A percentile compares a stretch with the other conserved stretches of the same genome.
These are phyloP conservation scores for Cicer yamashitae DNA, from an alignment of 306 rosid genomes.

Conservation along the genomic window DNA sequence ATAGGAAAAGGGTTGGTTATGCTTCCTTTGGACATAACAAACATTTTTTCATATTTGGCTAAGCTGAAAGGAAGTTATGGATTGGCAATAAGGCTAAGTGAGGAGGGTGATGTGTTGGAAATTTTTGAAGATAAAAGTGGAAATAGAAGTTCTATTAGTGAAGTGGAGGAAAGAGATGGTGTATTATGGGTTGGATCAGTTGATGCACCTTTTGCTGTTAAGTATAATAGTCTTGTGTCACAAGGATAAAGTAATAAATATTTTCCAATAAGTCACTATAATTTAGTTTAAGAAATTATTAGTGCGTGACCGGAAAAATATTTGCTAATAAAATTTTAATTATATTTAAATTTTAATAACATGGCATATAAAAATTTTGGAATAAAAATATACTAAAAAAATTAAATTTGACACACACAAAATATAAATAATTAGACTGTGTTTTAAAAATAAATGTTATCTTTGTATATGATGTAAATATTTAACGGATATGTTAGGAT, in stretches of 20 bases:
- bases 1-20: conserved; percentile 58
- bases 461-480: too few relatives aligned
- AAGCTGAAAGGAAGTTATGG: conserved; percentile 57
- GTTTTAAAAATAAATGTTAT: too few relatives aligned
- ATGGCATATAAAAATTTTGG: too few relatives aligned
- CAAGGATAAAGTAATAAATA: not conserved
- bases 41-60: conserved; percentile 52
- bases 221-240: conserved; percentile 37
- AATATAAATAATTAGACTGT: too few relatives aligned
- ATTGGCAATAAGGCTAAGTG: conserved; percentile 69
- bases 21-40: conserved; percentile 59
- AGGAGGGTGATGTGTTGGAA: conserved; percentile 65
- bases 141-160: conserved; percentile 61
- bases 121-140: conserved; percentile 50
- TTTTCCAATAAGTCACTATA: too few relatives aligned
- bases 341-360: too few relatives aligned
- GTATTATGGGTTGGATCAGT: conserved; percentile 76
- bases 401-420: too few relatives aligned
- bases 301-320: too few relatives aligned
- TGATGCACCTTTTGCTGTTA: conserved; percentile 60
- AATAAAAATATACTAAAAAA: too few relatives aligned
- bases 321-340: too few relatives aligned
- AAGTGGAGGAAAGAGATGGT: conserved; percentile 74
- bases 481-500: too few relatives aligned
- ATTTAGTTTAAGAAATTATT: too few relatives aligned